Evolutionary conservation across 2,329 filamentous ascomycete species (phyloP).

Genomic region (Alternaria atra): DNA sequence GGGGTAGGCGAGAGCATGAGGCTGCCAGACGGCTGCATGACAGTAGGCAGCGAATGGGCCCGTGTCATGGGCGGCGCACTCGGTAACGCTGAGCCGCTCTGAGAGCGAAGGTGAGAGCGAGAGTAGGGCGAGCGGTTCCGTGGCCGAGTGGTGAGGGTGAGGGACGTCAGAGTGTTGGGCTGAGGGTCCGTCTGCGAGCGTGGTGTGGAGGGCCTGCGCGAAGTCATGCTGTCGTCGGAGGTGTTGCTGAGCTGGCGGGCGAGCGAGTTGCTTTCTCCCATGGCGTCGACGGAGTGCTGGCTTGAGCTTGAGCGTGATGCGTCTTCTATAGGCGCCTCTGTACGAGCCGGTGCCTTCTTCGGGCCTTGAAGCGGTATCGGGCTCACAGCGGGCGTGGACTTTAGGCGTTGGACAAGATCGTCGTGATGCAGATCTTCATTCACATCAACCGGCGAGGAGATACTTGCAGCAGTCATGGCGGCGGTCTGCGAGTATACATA

Average conservation of each 20-base stretch:
- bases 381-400: constrained; percentile 29
- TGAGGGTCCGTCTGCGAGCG: constrained; percentile 53
- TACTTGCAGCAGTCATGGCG: constrained; percentile 39
- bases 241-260: constrained; percentile 38
- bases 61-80: constrained; percentile 58
- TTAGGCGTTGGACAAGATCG: constrained; percentile 35
- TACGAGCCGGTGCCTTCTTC: constrained; percentile 9
- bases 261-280: constrained; percentile 35
- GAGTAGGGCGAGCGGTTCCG: constrained; percentile 60
- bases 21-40: constrained; percentile 46
- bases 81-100: constrained; percentile 53
- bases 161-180: constrained; percentile 28
- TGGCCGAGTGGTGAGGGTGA: constrained; percentile 42
- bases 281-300: constrained; percentile 20
- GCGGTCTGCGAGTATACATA: constrained; percentile 41
- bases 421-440: constrained; percentile 23
- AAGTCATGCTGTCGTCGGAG: constrained; percentile 31
- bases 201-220: constrained; percentile 46
- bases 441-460: constrained; percentile 25
- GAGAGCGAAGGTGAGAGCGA: constrained; percentile 56
- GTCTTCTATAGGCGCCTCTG: constrained; percentile 8
- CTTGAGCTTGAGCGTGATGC: neutral
- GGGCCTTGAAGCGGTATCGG: constrained; percentile 18
- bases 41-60: constrained; percentile 58
- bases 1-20: constrained; percentile 46